Percentiles rank a stretch among this genome's conserved stretches.
These are phyloP conservation scores for Elaeis guineensis DNA, from an alignment of 176 grass and related monocot species.

Conservation along the genomic window DNA sequence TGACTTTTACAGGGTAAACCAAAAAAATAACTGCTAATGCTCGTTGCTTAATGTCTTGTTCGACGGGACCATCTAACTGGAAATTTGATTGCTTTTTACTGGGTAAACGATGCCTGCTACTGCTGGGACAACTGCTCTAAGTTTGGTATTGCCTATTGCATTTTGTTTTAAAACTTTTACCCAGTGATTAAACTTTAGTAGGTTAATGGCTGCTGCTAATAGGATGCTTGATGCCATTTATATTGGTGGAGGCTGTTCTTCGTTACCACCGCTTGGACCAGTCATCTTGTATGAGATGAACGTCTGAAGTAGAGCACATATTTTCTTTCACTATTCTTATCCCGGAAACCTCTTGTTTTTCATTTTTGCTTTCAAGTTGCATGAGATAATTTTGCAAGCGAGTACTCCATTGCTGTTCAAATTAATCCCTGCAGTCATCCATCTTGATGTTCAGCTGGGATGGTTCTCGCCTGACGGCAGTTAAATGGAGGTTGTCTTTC, in stretches of 20 bases:
- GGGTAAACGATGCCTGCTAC: constrained; percentile 90
- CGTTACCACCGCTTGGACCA: too few relatives aligned
- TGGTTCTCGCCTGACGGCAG: constrained; percentile 90
- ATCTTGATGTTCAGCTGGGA: constrained; percentile 85
- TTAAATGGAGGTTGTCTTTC: constrained; percentile 63
- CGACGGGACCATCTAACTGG: constrained; percentile 9
- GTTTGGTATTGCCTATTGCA: constrained; percentile 54
- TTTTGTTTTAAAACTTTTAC: not conserved
- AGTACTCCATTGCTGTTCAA: constrained; percentile 96
- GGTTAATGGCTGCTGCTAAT: too few relatives aligned
- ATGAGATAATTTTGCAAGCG: constrained; percentile 36
- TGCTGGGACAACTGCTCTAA: constrained; percentile 95
- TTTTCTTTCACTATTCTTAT: too few relatives aligned
- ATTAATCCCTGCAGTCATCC: constrained; percentile 92
- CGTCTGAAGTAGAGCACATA: too few relatives aligned
- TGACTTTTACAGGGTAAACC: too few relatives aligned
- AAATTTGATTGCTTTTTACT: constrained; percentile 38
- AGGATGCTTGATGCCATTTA: too few relatives aligned
- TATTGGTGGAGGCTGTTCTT: too few relatives aligned
- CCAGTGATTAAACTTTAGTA: too few relatives aligned
- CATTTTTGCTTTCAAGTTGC: constrained; percentile 10
- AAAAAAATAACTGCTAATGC: too few relatives aligned
- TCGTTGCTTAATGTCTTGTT: not conserved
- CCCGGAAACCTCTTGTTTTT: not conserved
- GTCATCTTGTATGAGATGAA: too few relatives aligned